Percentiles rank a stretch among this genome's conserved stretches.
phyloP scores from a whole-genome alignment of 2,329 filamentous ascomycete species.

The Tothia fuscella region DNA sequence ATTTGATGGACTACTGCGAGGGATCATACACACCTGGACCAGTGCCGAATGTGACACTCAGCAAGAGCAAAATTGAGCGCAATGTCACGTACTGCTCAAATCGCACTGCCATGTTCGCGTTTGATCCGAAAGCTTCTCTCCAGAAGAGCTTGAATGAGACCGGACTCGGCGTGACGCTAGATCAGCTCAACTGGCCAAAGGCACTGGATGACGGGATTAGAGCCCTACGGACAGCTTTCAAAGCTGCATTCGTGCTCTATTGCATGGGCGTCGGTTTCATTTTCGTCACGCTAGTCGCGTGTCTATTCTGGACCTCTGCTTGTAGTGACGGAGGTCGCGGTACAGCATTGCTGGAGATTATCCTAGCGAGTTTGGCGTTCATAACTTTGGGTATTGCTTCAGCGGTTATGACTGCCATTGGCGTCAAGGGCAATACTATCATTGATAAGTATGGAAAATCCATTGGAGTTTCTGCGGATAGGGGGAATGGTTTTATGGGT shows the following conservation, averaged over 20 bases:
- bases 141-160: constrained; percentile 34
- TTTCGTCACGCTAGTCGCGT: constrained; percentile 31
- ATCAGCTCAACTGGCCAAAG: constrained; percentile 43
- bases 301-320: constrained; percentile 25
- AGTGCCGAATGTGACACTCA: constrained; percentile 32
- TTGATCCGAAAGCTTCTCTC: constrained; percentile 41
- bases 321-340: constrained; percentile 33
- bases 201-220: constrained; percentile 43
- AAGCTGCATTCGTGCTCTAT: constrained; percentile 47
- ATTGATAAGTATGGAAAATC: constrained; percentile 42
- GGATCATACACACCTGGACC: constrained; percentile 33
- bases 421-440: constrained; percentile 38
- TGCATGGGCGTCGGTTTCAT: constrained; percentile 43
- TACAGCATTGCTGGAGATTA: constrained; percentile 38
- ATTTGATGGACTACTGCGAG: constrained; percentile 49
- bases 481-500: constrained; percentile 43
- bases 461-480: constrained; percentile 37
- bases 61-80: constrained; percentile 28
- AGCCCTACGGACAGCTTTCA: constrained; percentile 36
- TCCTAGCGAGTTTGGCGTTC: constrained; percentile 40
- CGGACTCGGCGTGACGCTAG: constrained; percentile 35
- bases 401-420: constrained; percentile 57
- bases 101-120: constrained; percentile 41
- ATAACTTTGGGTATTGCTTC: constrained; percentile 57
- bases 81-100: constrained; percentile 46